Base-by-base conservation (phyloP, 2,329 filamentous ascomycete species). In the Trichoderma cornu-damae region DNA sequence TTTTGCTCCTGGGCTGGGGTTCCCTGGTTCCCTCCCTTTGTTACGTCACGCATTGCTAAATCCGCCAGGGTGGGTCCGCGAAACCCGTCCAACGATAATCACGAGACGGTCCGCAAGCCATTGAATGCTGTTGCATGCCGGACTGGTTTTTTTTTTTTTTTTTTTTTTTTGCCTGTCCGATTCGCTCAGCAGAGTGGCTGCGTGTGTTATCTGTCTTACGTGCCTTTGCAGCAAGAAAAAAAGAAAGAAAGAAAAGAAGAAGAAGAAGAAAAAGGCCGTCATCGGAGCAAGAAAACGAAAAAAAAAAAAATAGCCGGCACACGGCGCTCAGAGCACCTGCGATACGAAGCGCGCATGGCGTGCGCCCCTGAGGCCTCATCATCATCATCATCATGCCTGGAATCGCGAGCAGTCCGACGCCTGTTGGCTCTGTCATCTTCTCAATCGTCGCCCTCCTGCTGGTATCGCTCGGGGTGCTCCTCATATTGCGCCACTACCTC, bases 401-500 rank as follows among this genome's bases (percentile, higher is more conserved):
- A 75, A 72, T 73, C 59, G 67, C 73, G 64, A 77, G 72, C 65
- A 75, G 77, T 57, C 74, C 80, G 63, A 85, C 84, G 61, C 85
- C 90, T 32, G 81, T 91, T 52, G 86, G 87, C 72, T 96, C 92
- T 54, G 84, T 86, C 68, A 77, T 93, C 68, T 95, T 96, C 73
- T 84, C 89, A 63, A 71, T 84, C 64, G 67, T 89, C 66, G 83
- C 90, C 60, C 80, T 96, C 37, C 74, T 92, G 63, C 70, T 83
- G 63, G 89, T 96, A 64, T 90, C 87, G 62, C 70, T 87, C 61
- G 76, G 88, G 60, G 90, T 94, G 59, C 81, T 99, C 42, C 79
- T 96, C 20, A 85, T 97, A 61, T 79, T 96, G 59, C 88, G 94
- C 67, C 86, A 90, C 76, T 99, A 92, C 73, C 83, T 99, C 8